Base-by-base conservation (phyloP, 129 eudicot genomes). In the Kitagawia praeruptora region DNA sequence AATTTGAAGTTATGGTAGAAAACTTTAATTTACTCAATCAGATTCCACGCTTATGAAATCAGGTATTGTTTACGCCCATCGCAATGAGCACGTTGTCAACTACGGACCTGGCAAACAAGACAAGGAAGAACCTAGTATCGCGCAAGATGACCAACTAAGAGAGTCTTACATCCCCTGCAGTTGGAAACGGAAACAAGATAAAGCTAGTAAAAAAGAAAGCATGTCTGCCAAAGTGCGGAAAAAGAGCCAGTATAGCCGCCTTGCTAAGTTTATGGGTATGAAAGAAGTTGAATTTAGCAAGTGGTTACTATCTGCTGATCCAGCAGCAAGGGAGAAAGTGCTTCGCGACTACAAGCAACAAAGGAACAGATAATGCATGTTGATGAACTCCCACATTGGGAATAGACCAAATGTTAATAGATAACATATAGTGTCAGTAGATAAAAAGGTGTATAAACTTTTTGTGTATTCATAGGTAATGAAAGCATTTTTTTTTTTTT, bases 71-170 rank as follows among this genome's bases (percentile, higher is more conserved):
- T 49, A 95, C 82, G 88, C 96, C 67, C 98, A 95, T 82, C 91
- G 97, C 13, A 88, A 92, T 54, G 96, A 90, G 82, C 97, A 95
- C 54, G 84, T 95, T 46, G 90, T 95, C 53, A 90, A 92, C 84
- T 74, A 76, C n/a, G 84, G 89, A 72, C 84, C 82, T 69, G 83
- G 86, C 53, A 41, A 42, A 42, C 80, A 81, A 45, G 80, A 53
- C 66, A 75, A 69, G 71, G 81, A 73, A 79, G 89, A 86, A 63
- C 54, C 25, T 14, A 48, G 69, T n/a, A n/a, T 74, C 66, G 39
- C 54, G 5, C 58, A 44, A 46, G 70, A 56, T 41, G 82, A 83
- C 37, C 73, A 72, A 23, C 61, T 34, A 31, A 80, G 37, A 58
- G 86, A 84, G 78, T 69, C 81, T 58, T 28, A 34, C 34, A 42